phyloP scores from a whole-genome alignment of 2,329 filamentous ascomycete species.

The Pseudocercospora ulei region DNA sequence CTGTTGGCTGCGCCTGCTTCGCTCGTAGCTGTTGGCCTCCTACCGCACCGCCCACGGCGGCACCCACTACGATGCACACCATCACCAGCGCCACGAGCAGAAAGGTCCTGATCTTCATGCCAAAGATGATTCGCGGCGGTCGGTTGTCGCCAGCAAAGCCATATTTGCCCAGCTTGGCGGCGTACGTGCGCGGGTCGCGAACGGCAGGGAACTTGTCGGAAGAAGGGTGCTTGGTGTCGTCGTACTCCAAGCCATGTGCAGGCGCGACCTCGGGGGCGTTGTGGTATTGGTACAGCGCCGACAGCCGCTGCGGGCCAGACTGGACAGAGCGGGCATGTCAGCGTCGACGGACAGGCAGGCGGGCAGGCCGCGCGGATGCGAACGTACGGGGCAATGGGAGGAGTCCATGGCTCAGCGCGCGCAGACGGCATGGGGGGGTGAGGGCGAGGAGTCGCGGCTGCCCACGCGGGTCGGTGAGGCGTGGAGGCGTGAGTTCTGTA shows the following conservation, averaged over 20 bases:
- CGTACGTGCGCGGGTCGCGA: slow-evolving; percentile 25
- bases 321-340: slow-evolving; percentile 15
- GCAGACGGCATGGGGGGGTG: slow-evolving; percentile 4
- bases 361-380: not conserved
- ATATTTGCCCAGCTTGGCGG: slow-evolving; percentile 21
- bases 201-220: slow-evolving; percentile 36
- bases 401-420: slow-evolving; percentile 19
- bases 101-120: slow-evolving; percentile 35
- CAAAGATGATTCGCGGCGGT: slow-evolving; percentile 36
- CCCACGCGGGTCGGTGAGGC: not conserved
- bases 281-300: slow-evolving; percentile 36
- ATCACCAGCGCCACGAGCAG: slow-evolving; percentile 31
- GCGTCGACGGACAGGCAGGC: slow-evolving; percentile 4
- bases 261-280: slow-evolving; percentile 36
- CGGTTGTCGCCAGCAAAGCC: slow-evolving; percentile 27
- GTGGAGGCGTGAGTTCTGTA: not conserved
- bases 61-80: slow-evolving; percentile 31
- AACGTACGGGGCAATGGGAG: slow-evolving; percentile 16
- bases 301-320: slow-evolving; percentile 29
- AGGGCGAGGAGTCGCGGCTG: too few species aligned
- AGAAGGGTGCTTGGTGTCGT: slow-evolving; percentile 32
- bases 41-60: slow-evolving; percentile 35
- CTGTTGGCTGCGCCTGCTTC: slow-evolving; percentile 15
- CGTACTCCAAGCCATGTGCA: slow-evolving; percentile 35
- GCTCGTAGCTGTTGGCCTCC: slow-evolving; percentile 29